Conservation (phyloP, 2,329 filamentous ascomycete genomes). For the Claviceps fusiformis region DNA sequence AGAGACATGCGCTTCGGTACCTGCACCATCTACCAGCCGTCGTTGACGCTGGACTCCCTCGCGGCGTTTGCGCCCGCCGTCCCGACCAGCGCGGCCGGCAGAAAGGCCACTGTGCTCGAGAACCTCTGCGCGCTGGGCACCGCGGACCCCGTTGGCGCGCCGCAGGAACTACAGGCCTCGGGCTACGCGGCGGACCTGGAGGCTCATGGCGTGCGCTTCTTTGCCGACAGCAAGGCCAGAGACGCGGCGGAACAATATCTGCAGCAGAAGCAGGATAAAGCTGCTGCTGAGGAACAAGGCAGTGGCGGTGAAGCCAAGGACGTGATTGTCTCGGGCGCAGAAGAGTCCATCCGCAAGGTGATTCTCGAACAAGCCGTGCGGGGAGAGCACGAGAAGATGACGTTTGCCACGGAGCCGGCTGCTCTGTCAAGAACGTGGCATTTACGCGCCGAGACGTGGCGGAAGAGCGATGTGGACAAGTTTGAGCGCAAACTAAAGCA, state of each 20-base stretch:
- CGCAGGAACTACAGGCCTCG: slow-evolving; percentile 16
- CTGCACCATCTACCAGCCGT: slow-evolving; percentile 18
- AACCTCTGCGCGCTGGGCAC: slow-evolving; percentile 23
- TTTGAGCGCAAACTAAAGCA: slow-evolving; percentile 26
- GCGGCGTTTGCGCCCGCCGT: slow-evolving; percentile 17
- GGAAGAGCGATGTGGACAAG: slow-evolving; percentile 17
- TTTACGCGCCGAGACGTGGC: slow-evolving; percentile 24
- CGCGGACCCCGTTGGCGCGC: slow-evolving; percentile 20
- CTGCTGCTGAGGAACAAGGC: background rate
- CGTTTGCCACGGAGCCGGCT: slow-evolving; percentile 19
- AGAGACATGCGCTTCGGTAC: slow-evolving; percentile 22
- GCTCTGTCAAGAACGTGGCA: slow-evolving; percentile 23
- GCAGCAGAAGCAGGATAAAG: slow-evolving; percentile 9
- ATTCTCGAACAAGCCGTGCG: slow-evolving; percentile 20
- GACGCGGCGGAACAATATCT: slow-evolving; percentile 19
- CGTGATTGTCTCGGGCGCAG: slow-evolving; percentile 17
- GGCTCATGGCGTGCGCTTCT: slow-evolving; percentile 17
- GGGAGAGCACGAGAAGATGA: slow-evolving; percentile 24
- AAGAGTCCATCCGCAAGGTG: slow-evolving; percentile 20
- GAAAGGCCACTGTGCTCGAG: slow-evolving; percentile 20
- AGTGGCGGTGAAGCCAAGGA: background rate
- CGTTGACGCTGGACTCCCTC: slow-evolving; percentile 19
- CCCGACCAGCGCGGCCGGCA: slow-evolving; percentile 15
- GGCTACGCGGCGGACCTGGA: slow-evolving; percentile 20
- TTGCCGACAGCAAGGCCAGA: slow-evolving; percentile 17